phyloP scores from a whole-genome alignment of 352 stramenopile species.

The Phytophthora brassicae region DNA sequence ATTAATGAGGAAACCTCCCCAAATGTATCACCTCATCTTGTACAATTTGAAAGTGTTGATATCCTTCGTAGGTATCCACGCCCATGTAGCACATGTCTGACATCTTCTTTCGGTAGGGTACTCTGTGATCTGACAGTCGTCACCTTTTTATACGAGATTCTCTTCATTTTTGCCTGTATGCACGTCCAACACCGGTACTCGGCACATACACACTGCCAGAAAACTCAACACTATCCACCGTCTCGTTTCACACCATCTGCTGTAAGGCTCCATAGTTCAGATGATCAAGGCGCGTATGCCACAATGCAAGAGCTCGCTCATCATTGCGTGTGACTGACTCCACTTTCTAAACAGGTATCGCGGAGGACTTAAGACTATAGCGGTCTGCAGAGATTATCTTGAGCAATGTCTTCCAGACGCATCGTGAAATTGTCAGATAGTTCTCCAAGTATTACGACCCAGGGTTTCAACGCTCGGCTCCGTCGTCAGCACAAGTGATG shows the following conservation, averaged over 20 bases:
- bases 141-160: no score
- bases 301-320: neutral
- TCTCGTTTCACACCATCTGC: neutral
- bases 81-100: no score
- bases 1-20: no score
- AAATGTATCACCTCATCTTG: no score
- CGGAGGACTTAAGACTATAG: no score
- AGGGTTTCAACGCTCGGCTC: neutral
- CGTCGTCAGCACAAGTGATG: slow-evolving; percentile 12
- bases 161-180: no score
- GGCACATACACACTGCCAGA: neutral
- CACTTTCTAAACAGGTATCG: no score
- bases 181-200: no score
- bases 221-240: neutral
- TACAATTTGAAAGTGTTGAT: neutral
- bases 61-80: no score
- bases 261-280: neutral
- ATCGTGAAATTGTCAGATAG: slow-evolving; percentile 3
- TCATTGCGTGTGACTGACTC: neutral
- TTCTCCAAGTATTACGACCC: neutral
- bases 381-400: slow-evolving; percentile 8
- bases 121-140: no score
- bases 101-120: no score
- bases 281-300: neutral
- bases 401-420: slow-evolving; percentile 3